Percentiles rank a stretch among this genome's conserved stretches.
phyloP scores from a whole-genome alignment of 768 basidiomycete genomes.

The Mycena chlorophos region DNA sequence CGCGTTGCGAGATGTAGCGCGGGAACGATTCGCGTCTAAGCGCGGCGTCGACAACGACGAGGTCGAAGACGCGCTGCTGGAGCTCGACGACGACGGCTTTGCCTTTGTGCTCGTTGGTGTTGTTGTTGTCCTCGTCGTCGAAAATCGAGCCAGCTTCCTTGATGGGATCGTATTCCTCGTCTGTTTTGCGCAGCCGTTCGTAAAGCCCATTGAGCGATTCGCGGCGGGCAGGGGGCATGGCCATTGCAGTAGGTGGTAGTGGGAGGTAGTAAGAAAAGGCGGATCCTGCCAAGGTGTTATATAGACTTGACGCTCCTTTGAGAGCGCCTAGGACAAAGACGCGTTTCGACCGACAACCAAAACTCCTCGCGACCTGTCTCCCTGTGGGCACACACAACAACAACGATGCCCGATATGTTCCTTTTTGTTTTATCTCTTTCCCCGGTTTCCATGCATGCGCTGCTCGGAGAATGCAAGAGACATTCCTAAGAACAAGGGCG shows the following conservation, averaged over 20 bases:
- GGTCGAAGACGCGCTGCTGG: not conserved
- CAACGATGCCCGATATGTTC: no score
- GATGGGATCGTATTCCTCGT: conserved; percentile 13
- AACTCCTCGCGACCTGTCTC: no score
- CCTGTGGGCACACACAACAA: no score
- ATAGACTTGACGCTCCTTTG: not conserved
- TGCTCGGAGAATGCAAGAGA: no score
- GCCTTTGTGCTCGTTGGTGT: not conserved
- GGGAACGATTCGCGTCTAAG: conserved; percentile 1
- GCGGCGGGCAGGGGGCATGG: conserved; percentile 7
- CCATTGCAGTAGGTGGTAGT: not conserved
- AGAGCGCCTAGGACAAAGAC: no score
- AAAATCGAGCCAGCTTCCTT: conserved; percentile 13
- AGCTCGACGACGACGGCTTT: conserved; percentile 4
- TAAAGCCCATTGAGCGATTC: conserved; percentile 15
- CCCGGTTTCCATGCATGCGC: no score
- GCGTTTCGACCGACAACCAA: no score
- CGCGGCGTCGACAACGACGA: conserved; percentile 6
- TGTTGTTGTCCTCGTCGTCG: conserved; percentile 14
- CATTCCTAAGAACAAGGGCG: not conserved
- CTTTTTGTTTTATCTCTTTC: not conserved
- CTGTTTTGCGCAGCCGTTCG: conserved; percentile 12
- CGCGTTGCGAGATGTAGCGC: not conserved
- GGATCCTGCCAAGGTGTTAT: not conserved
- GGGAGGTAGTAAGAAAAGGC: not conserved